phyloP scores from a whole-genome alignment of 768 basidiomycete genomes.

The Leccinellum luteum region DNA sequence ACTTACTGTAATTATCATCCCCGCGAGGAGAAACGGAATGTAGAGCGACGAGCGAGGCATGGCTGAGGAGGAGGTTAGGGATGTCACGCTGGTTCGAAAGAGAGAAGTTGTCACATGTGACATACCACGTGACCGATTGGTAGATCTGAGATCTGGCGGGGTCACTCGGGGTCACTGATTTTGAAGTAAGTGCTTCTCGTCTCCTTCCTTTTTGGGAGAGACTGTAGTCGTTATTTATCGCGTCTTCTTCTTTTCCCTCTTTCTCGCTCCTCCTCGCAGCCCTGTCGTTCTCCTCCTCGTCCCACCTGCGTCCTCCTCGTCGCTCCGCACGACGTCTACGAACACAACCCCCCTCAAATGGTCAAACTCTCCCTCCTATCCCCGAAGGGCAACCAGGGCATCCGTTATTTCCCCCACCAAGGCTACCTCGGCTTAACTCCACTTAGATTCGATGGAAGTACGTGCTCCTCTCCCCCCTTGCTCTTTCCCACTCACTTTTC shows the following conservation, averaged over 20 bases:
- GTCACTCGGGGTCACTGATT: conserved; percentile 28
- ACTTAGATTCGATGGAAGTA: conserved; percentile 73
- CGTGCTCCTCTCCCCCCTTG: conserved; percentile 26
- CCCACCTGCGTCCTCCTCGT: conserved; percentile 14
- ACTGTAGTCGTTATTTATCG: conserved; percentile 33
- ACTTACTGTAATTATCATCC: conserved; percentile 87
- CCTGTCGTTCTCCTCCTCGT: conserved; percentile 15
- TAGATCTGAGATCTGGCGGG: conserved; percentile 28
- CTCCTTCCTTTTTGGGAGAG: conserved; percentile 25
- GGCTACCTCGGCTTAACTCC: conserved; percentile 83
- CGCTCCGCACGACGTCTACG: conserved; percentile 13
- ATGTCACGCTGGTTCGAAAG: conserved; percentile 5
- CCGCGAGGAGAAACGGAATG: conserved; percentile 78
- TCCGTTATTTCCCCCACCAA: conserved; percentile 68
- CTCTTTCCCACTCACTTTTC: background rate
- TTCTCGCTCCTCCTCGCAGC: conserved; percentile 12
- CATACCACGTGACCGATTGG: conserved; percentile 15
- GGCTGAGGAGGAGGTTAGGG: background rate
- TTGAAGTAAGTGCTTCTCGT: conserved; percentile 27
- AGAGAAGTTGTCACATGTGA: conserved; percentile 17
- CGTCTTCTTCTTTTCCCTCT: conserved; percentile 31
- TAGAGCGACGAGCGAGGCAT: conserved; percentile 66
- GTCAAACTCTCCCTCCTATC: conserved; percentile 68
- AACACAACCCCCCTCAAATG: conserved; percentile 40
- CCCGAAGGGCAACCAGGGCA: conserved; percentile 65